Base-by-base conservation (phyloP, 2,329 filamentous ascomycete genomes). In the Hypoxylon sp. region DNA sequence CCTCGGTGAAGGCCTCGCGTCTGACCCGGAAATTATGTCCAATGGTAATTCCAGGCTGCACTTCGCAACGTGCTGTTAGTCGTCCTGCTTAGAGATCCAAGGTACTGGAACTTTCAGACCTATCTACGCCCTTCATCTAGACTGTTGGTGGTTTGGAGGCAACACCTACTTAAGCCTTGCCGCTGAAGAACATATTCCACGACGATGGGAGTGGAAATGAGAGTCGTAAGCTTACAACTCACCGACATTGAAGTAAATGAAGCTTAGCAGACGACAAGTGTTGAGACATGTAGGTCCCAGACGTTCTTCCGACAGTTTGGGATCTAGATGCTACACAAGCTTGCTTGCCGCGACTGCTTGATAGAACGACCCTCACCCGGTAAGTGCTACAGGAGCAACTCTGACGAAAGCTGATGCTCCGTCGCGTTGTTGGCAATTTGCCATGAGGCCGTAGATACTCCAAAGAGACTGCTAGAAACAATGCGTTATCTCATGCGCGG, bases 1-100 rank as follows among this genome's bases (percentile, higher is more conserved):
- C 61, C 64, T 68, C 68, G 71, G 70, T 71, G 70, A 69, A 68
- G 51, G 66, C 64, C 56, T 73, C 70, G 69, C 69, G 65, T 73
- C 70, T 69, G 70, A 74, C 61, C 71, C 76, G 73, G 73, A 76
- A 76, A 76, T 77, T 76, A 73, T 74, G 65, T 72, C 78, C 78
- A 80, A 80, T 79, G 70, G 69, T 56, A 71, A 67, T 65, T 55
- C 54, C 61, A 48, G 66, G 50, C 69, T 65, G 51, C 67, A 55
- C 54, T 69, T 69, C 60, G 54, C 44, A 61, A 66, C 57, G 52
- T 72, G 70, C 67, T 70, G 75, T 79, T 79, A 77, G 77, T 73
- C 72, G 67, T 55, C 65, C 40, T 65, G 26, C 52, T 59, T 33
- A 50, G 38, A 55, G 61, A 57, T 33, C 64, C 64, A 61, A 62